Conservation (phyloP, 164 flowering plant species). For the Nymphaea colorata region DNA sequence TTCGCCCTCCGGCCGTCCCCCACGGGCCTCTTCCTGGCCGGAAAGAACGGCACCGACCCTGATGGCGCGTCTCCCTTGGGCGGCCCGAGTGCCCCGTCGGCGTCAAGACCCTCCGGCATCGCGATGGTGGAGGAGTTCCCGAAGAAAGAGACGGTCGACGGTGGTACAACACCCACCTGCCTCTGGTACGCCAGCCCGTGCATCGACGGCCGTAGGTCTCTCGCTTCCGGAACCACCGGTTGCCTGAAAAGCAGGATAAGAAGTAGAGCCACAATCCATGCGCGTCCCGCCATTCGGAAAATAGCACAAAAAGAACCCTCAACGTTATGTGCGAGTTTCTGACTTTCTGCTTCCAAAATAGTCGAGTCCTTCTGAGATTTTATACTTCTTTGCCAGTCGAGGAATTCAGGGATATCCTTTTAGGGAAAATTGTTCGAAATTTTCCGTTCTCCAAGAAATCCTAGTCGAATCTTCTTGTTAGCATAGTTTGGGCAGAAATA, state of each 20-base stretch:
- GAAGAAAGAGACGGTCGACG: background rate
- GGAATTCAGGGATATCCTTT: background rate
- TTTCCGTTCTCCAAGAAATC: too few relatives aligned
- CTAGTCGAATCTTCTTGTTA: too few relatives aligned
- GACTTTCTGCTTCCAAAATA: background rate
- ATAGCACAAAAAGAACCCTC: background rate
- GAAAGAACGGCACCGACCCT: background rate
- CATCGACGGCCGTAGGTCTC: background rate
- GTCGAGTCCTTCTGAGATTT: background rate
- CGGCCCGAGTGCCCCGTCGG: background rate
- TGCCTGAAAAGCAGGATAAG: background rate
- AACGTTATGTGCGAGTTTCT: too few relatives aligned
- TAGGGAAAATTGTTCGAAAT: background rate
- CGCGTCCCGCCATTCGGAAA: background rate
- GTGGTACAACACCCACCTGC: background rate
- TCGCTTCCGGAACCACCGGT: conserved; percentile 1
- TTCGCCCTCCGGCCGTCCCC: background rate
- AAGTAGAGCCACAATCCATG: background rate
- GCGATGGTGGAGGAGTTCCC: background rate
- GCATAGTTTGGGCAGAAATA: too few relatives aligned
- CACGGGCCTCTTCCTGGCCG: background rate
- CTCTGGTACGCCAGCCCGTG: background rate
- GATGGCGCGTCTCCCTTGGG: background rate
- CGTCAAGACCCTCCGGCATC: background rate
- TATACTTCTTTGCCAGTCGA: background rate